These are phyloP conservation scores for Leptosphaerulina australis DNA, from an alignment of 2,329 filamentous ascomycete genomes.

Conservation along the genomic window DNA sequence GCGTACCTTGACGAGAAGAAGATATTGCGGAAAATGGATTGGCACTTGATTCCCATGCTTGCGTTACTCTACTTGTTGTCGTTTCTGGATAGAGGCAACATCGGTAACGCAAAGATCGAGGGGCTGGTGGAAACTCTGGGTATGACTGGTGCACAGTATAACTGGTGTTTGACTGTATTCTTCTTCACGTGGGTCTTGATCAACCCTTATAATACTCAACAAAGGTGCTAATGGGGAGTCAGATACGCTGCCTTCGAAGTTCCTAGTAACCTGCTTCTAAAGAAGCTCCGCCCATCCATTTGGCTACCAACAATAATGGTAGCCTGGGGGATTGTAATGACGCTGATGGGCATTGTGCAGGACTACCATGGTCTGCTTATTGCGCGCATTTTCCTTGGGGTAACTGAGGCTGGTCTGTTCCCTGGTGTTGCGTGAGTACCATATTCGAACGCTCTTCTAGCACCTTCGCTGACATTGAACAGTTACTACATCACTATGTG, in stretches of 20 bases:
- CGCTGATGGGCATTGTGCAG: slow-evolving; percentile 57
- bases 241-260: slow-evolving; percentile 51
- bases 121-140: slow-evolving; percentile 36
- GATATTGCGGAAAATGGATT: slow-evolving; percentile 51
- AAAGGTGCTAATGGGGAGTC: not conserved
- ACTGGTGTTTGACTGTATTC: slow-evolving; percentile 69
- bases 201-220: accelerated
- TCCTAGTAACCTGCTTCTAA: slow-evolving; percentile 67
- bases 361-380: slow-evolving; percentile 54
- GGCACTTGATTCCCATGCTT: slow-evolving; percentile 49
- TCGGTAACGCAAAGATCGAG: slow-evolving; percentile 54
- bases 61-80: slow-evolving; percentile 48
- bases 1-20: slow-evolving; percentile 50
- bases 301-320: slow-evolving; percentile 57
- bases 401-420: slow-evolving; percentile 46
- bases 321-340: slow-evolving; percentile 57
- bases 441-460: not conserved
- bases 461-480: not conserved
- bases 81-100: slow-evolving; percentile 45
- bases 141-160: slow-evolving; percentile 63
- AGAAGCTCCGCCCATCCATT: slow-evolving; percentile 59
- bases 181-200: slow-evolving; percentile 58
- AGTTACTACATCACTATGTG: slow-evolving; percentile 65
- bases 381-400: slow-evolving; percentile 54
- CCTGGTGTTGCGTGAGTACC: slow-evolving; percentile 19